Percentiles rank a stretch among this genome's conserved stretches.
Evolutionary conservation across 164 flowering plant genomes (phyloP).

Genomic region (Hamamelis virginiana): DNA sequence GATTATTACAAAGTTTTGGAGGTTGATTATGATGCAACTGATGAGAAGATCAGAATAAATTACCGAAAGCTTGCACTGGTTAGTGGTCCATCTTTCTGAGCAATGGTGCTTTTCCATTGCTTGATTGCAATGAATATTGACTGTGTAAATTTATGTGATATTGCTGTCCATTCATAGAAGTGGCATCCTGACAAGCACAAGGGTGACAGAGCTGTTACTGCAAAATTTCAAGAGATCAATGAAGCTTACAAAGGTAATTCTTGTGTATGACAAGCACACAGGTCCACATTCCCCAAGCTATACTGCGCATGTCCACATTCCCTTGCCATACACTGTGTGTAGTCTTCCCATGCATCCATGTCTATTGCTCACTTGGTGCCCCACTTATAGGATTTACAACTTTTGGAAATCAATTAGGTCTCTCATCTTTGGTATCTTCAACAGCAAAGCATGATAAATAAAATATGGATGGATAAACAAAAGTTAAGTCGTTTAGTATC

Average conservation of each 20-base stretch:
- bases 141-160: conserved; percentile 10
- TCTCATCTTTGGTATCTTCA: not conserved
- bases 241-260: conserved; percentile 78
- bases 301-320: not conserved
- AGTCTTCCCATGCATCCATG: not conserved
- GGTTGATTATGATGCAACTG: conserved; percentile 85
- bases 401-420: not conserved
- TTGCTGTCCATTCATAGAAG: conserved; percentile 43
- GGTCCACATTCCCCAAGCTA: not conserved
- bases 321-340: not conserved
- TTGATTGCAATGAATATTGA: not conserved
- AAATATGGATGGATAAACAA: not conserved
- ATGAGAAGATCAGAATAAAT: conserved; percentile 65
- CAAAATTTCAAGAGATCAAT: conserved; percentile 77
- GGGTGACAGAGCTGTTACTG: conserved; percentile 60
- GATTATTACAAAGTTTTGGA: conserved; percentile 82
- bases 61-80: conserved; percentile 85
- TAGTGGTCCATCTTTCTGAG: conserved; percentile 20
- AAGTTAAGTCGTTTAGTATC: not conserved
- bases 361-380: not conserved
- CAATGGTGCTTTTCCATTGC: not conserved
- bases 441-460: not conserved
- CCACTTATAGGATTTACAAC: not conserved
- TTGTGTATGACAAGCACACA: not conserved
- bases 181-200: conserved; percentile 96